Base-by-base conservation (phyloP, 257 asterid species). In the Fraxinus quadrangulata region DNA sequence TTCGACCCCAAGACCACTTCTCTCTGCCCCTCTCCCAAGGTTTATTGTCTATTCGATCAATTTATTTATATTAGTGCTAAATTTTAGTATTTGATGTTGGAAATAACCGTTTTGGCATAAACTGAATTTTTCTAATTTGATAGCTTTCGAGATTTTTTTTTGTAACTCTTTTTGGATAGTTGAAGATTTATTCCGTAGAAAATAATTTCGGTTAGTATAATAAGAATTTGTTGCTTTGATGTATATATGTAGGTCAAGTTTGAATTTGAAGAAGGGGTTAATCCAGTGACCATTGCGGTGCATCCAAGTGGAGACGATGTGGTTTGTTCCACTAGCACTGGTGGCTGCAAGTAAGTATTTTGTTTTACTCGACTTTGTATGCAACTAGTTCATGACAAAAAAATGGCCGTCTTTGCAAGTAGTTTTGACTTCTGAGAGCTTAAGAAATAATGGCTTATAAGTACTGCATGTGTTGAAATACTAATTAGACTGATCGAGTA, bases 301-400 rank as follows among this genome's bases (percentile, higher is more conserved):
- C 99, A 93, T 82, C 97, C 97, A 0, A 83, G 90, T 74, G 98
- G 97, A 37, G 97, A 93, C 69, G 92, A 83, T 63, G 78, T 96
- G 16, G 97, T 93, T 81, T 93, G 96, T 82, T 94, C 98, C 54
- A 90, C 97, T 54, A 89, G 90, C 78, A 67, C 87, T n/a, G 97
- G 95, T 76, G 97, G 96, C 84, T 92, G 98, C 99, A 96, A 87
- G 98, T 96, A 75, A 77, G 92, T 86, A 33, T 54, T 74, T 26
- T 9, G 1, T 63, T 24, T 63, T 26, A 10, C 69, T 63, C 34
- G 23, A 6, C 8, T 63, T 30, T 63, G 24, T 63, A 21, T 63
- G 68, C 68, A 61, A 21, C 14, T 21, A 21, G 16, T 61, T 23
- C 30, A 23, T 8, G 34, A 63, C 42, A 0, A 3, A 24, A 63